Percentiles rank a stretch among this genome's conserved stretches.
Conservation (phyloP, 208 protist species). For the Borovskyia barvae region DNA sequence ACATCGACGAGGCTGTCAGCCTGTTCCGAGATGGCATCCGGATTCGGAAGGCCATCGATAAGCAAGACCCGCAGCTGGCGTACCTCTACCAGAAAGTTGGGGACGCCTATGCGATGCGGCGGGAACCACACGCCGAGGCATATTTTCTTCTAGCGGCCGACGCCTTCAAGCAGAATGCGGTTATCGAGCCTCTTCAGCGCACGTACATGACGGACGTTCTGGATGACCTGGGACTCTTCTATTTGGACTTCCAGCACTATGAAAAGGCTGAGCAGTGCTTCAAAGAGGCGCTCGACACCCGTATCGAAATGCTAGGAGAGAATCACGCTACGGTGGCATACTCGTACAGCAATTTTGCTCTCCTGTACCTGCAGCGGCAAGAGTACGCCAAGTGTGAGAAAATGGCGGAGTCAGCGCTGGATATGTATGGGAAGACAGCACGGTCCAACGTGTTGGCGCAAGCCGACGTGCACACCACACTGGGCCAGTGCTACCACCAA, state of each 20-base stretch:
- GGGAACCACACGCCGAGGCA: slow-evolving; percentile 81
- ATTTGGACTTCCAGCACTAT: slow-evolving; percentile 87
- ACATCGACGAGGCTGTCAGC: slow-evolving; percentile 52
- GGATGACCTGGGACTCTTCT: slow-evolving; percentile 87
- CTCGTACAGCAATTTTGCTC: slow-evolving; percentile 87
- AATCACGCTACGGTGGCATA: slow-evolving; percentile 88
- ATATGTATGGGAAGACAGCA: slow-evolving; percentile 89
- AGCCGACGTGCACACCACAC: slow-evolving; percentile 82
- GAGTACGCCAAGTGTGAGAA: slow-evolving; percentile 74
- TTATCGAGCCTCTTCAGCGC: slow-evolving; percentile 74
- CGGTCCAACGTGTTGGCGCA: slow-evolving; percentile 81
- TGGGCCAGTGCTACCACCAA: slow-evolving; percentile 74
- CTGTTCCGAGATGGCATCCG: slow-evolving; percentile 77
- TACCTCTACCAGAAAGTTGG: slow-evolving; percentile 89
- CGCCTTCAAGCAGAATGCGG: slow-evolving; percentile 74
- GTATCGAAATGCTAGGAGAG: slow-evolving; percentile 86
- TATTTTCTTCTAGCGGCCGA: slow-evolving; percentile 87
- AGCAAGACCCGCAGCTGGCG: slow-evolving; percentile 74
- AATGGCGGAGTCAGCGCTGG: slow-evolving; percentile 66
- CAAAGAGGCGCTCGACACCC: slow-evolving; percentile 82
- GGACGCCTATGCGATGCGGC: slow-evolving; percentile 78
- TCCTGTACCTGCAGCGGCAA: slow-evolving; percentile 77
- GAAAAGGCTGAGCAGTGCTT: slow-evolving; percentile 88
- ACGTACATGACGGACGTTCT: slow-evolving; percentile 88
- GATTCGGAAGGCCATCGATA: slow-evolving; percentile 62